Evolutionary conservation across 352 stramenopile species (phyloP), one percentile per base, ranked within the genome.

Genomic region (Phytophthora lateralis): DNA sequence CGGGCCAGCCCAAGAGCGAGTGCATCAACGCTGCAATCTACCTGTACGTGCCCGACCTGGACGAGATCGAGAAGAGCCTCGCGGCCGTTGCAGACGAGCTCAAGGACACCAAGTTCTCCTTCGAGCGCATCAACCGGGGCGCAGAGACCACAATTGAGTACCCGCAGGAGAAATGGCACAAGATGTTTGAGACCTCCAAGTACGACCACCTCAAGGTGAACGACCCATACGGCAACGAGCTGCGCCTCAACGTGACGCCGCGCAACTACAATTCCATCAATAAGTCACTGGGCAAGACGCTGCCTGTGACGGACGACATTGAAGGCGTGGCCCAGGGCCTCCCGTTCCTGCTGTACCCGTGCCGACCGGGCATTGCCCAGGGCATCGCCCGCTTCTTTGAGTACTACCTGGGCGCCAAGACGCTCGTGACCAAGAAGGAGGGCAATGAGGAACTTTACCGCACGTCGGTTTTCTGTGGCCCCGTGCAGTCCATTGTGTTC

Each of bases 311-410:
- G 9, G 67, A 71, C 30, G 71, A 77, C 18, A 63, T 75, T 42
- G 58, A 73, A 4, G 78, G 67, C 24, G 73, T 85, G 51, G 61
- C 75, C 7, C 76, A 88, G 62, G 78, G 78, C 17, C 60, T 89
- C 9, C 73, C 81, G 11, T 90, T 87, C 68, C 45, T 90, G 24
- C 57, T 81, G 47, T 86, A 89, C 54, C 75, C 76, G 6, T 80
- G 74, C 21, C 76, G 78, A 18, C 78, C 81, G 26, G 79, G 81
- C 46, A 80, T 85, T 34, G 78, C 68, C 3, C 62, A 76, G 18
- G 81, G 78, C 50, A 89, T 90, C 51, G 67, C 74, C 11, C 76
- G 78, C 55, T 90, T 90, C 62, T 90, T 88, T 46, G 75, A 90
- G 66, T 58, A 88, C 53, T 89, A 88, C 54, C 54, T 90, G 9